Evolutionary conservation across 108 stramenopile genomes (phyloP), one percentile per base, ranked within the genome.

Genomic region (Bacterosira constricta): DNA sequence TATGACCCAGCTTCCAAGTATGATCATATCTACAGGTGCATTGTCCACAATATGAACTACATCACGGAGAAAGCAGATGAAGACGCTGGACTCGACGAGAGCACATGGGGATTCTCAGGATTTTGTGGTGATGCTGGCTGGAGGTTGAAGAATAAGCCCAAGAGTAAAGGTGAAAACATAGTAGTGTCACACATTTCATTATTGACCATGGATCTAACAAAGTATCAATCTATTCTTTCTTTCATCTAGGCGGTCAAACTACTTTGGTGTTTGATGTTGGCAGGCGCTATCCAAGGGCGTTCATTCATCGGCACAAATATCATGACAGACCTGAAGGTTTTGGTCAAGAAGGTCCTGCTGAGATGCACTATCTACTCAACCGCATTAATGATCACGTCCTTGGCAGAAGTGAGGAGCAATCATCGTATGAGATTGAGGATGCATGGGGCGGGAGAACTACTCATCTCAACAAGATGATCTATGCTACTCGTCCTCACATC

Each of bases 1-100:
- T 65, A 65, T 13, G 39, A 73, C 18, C 71, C 62, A 13, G 9
- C 41, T 30, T 42, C 15, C 6, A 73, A 73, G 62, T 63, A 73
- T 56, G 62, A 47, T 46, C 31, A 29, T 11, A 52, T 73, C 26
- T 63, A 32, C 29, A n/a, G 46, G 6, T 41, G 49, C 8, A 3
- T 71, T 2, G 26, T 57, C 9, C 58, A 71, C 59, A 71, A 71
- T 37, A 38, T 58, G 54, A 71, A 71, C 25, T 34, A 37, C 17
- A 18, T 61, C 3, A 71, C 69, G 13, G 41, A 41, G 23, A 20
- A 18, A 13, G 58, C 69, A 32, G 59, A 71, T 45, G n/a, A 23
- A 10, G 49, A 71, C 37, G 11, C 13, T 18, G 30, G 32, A 26
- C 18, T 50, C 1, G 69, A 71, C 20, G 69, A 71, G 26, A 60